Base-by-base conservation (phyloP, 371 early-diverging fungal genomes). In the Haplosporangium sp. region DNA sequence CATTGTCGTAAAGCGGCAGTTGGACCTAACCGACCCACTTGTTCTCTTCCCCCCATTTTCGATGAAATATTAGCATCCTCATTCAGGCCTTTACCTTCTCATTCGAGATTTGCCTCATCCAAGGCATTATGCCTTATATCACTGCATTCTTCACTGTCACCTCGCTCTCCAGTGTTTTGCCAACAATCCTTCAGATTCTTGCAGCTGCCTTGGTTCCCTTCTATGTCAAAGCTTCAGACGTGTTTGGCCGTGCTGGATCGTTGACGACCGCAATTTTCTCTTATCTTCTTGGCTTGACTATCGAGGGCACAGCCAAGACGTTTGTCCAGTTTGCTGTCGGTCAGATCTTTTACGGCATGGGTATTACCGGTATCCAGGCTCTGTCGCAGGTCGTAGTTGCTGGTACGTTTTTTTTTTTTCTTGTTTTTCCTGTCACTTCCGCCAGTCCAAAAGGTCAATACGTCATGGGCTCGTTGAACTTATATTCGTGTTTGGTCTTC, bases 191-290 rank as follows among this genome's bases (percentile, higher is more conserved):
- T 29, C 74, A 74, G 58, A 80, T 83, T 50, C 54, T 84, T 11
- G 80, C 83, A 16, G 82, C 84, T 0, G 85, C 79, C n/a, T 55
- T 85, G 6, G 72, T 83, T 6, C 85, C 85, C 18, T 81, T 85
- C 64, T 85, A 83, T 58, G 72, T 82, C n/a, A 85, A 85, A 51
- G 63, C 82, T 13, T 76, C 84, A 1, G 85, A 85, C 62, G 79
- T 85, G 54, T 59, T 72, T 46, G 85, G 85, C 1, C 72, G 85
- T 62, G 73, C 83, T 21, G 62, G 73, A 59, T 54, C 81, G 7
- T 81, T 81, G 72, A 79, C 82, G 21, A 18, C 80, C 7, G 69
- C 83, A 37, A 70, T 84, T 55, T 18, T 81, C n/a, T 82, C 80
- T 37, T 85, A 83, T 43, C 41, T 82, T 16, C 20, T 84, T 23